Evolutionary conservation across 306 rosid species (phyloP).

Genomic region (Hylodesmum podocarpum): DNA sequence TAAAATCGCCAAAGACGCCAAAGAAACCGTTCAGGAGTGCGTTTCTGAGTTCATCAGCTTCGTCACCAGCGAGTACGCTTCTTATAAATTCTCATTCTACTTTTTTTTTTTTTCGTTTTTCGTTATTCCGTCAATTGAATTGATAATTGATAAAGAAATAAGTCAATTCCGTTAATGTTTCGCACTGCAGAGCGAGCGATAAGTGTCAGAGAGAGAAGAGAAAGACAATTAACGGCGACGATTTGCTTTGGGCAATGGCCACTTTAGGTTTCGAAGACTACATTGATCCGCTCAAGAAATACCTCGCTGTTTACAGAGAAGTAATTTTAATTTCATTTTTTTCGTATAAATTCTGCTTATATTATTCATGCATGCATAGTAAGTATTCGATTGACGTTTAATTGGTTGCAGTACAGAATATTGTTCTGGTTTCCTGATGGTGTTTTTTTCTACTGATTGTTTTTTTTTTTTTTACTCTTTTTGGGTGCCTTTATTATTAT

Average conservation of each 20-base stretch:
- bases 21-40: conserved; percentile 87
- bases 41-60: conserved; percentile 94
- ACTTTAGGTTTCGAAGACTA: conserved; percentile 87
- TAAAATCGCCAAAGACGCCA: conserved; percentile 85
- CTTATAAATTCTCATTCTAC: background rate
- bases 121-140: background rate
- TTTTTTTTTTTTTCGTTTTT: conserved; percentile 1
- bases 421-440: background rate
- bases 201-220: conserved; percentile 93
- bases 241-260: conserved; percentile 92
- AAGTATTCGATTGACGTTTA: background rate
- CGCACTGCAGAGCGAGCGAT: conserved; percentile 84
- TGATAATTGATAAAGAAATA: too few species aligned
- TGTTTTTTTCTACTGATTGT: conserved; percentile 27
- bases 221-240: conserved; percentile 88
- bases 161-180: background rate
- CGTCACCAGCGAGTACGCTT: conserved; percentile 79
- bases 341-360: background rate
- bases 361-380: background rate
- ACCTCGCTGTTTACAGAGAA: conserved; percentile 71
- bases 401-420: background rate
- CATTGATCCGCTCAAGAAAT: conserved; percentile 75
- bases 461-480: background rate
- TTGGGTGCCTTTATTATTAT: too few species aligned
- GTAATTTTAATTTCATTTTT: conserved; percentile 30